These are phyloP conservation scores for Alternaria sp. DNA, from an alignment of 2,329 filamentous ascomycete genomes.

Conservation along the genomic window DNA sequence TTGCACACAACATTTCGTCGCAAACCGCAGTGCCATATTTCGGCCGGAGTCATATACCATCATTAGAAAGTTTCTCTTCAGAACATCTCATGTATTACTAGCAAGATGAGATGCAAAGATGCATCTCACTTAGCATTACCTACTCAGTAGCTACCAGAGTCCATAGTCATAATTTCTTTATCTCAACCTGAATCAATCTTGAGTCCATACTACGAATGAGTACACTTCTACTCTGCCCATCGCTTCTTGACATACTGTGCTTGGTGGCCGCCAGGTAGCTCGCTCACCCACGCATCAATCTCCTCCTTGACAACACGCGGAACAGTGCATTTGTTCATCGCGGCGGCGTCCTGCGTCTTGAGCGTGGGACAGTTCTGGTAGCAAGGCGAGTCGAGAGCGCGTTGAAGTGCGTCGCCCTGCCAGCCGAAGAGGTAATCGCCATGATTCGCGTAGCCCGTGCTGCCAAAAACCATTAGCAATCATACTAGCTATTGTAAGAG, in stretches of 20 bases:
- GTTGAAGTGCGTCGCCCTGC: constrained; percentile 57
- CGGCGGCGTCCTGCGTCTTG: constrained; percentile 53
- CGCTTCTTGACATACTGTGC: constrained; percentile 24
- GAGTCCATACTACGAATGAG: background rate
- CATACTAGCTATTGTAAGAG: background rate
- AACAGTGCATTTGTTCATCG: constrained; percentile 57
- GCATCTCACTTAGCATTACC: background rate
- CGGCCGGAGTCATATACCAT: constrained; percentile 1
- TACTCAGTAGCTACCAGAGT: background rate
- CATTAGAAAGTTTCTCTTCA: background rate
- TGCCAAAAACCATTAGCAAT: background rate
- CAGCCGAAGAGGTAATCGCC: constrained; percentile 62
- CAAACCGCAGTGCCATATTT: background rate
- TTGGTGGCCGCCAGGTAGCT: constrained; percentile 22
- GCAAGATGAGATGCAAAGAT: background rate
- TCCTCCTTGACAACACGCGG: constrained; percentile 55
- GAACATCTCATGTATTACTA: background rate
- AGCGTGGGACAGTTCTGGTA: constrained; percentile 51
- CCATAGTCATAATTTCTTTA: background rate
- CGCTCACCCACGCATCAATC: constrained; percentile 49
- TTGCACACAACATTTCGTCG: background rate
- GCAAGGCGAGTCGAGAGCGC: constrained; percentile 40
- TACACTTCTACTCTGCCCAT: constrained; percentile 4
- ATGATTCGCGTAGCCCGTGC: constrained; percentile 57
- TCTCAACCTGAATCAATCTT: background rate